These are phyloP conservation scores for Sugiyamaella boreocaroliniensis DNA, from an alignment of 805 yeast species.

Conservation along the genomic window DNA sequence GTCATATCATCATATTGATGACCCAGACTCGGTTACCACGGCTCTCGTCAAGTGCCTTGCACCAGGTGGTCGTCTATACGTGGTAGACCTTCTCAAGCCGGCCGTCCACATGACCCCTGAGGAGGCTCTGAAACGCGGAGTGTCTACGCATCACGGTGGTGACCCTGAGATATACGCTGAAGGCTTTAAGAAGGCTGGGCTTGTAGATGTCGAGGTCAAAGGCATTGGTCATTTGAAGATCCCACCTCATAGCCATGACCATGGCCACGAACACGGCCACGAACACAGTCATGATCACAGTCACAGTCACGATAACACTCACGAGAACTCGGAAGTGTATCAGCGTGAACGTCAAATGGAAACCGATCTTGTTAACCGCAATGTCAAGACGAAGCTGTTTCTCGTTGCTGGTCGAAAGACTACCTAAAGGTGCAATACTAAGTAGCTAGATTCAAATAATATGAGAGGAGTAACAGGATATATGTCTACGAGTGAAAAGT, in stretches of 20 bases:
- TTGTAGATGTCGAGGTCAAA: constrained; percentile 3
- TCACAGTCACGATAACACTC: too few species aligned
- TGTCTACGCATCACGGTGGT: constrained; percentile 11
- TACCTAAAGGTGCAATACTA: neutral
- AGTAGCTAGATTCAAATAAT: too few species aligned
- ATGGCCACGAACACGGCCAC: neutral
- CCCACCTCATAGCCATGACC: neutral
- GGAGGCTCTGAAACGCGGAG: constrained; percentile 10
- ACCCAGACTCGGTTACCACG: constrained; percentile 11
- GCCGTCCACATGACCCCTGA: constrained; percentile 6
- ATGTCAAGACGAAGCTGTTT: constrained; percentile 5
- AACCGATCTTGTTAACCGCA: constrained; percentile 1
- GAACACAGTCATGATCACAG: neutral
- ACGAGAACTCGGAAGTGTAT: neutral
- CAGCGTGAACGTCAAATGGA: neutral
- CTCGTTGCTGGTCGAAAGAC: constrained; percentile 9
- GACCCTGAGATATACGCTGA: constrained; percentile 3
- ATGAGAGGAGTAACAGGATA: too few species aligned
- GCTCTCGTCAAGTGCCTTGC: constrained; percentile 12
- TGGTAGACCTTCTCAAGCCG: constrained; percentile 12
- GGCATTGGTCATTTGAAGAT: constrained; percentile 7
- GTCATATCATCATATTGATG: constrained; percentile 23
- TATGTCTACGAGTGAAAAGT: too few species aligned
- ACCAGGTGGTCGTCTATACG: constrained; percentile 18
- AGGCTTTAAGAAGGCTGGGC: constrained; percentile 8